phyloP scores from a whole-genome alignment of 2,329 filamentous ascomycete genomes.

The Amylocarpus encephaloides region DNA sequence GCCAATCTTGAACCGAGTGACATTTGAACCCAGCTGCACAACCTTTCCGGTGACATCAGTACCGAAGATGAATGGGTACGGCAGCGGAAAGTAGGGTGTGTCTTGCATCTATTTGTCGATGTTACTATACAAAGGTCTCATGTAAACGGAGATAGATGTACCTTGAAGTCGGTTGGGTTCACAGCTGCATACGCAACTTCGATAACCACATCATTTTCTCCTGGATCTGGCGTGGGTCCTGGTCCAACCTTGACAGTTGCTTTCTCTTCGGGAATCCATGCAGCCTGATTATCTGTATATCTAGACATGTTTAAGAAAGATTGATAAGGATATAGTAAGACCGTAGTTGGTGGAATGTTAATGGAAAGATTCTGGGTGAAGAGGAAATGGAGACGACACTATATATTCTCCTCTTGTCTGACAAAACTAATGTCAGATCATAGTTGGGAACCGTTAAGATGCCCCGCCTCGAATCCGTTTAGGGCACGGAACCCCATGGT shows the following conservation, averaged over 20 bases:
- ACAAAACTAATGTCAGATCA: too few relatives aligned
- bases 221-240: constrained; percentile 30
- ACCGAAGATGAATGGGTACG: constrained; percentile 24
- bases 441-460: too few relatives aligned
- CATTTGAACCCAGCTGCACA: constrained; percentile 37
- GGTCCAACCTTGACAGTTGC: constrained; percentile 30
- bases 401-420: too few relatives aligned
- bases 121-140: too few relatives aligned
- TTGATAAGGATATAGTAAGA: too few relatives aligned
- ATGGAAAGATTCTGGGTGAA: too few relatives aligned
- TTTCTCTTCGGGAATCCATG: constrained; percentile 26
- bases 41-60: constrained; percentile 26
- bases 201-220: constrained; percentile 32
- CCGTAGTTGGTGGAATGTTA: too few relatives aligned
- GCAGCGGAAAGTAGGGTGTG: constrained; percentile 3
- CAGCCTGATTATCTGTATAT: constrained; percentile 16
- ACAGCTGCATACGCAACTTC: constrained; percentile 33
- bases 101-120: constrained; percentile 23
- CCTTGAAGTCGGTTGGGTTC: constrained; percentile 33
- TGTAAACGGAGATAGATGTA: too few relatives aligned
- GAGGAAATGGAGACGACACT: constrained; percentile 10
- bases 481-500: too few relatives aligned
- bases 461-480: too few relatives aligned
- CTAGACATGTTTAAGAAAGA: too few relatives aligned
- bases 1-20: constrained; percentile 37